Base-by-base conservation (phyloP, 1,284 basidiomycete genomes). In the Malassezia arunalokei region DNA sequence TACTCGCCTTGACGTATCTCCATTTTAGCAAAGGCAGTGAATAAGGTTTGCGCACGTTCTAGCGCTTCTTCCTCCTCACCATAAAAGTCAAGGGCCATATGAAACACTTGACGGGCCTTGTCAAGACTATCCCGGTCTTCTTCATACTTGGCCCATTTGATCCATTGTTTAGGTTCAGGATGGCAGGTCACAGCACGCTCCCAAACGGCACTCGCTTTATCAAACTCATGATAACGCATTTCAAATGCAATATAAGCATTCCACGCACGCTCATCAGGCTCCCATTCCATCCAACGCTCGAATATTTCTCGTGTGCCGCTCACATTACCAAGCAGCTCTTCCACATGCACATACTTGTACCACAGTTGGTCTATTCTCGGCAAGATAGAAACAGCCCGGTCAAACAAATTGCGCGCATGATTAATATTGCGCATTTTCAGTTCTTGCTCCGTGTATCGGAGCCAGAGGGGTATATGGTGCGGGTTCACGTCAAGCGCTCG, bases 231-330 rank as follows among this genome's bases (percentile, higher is more conserved):
- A 74, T 98, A 98, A 43, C 92, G 80, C 68, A 86, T 82, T 76
- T 99, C 94, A 73, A 98, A 62, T 78, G 77, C 95, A 92, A 98
- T 88, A 75, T 94, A 98, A 9, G 88, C 87, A 70, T 89, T 86
- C 94, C 92, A 98, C 6, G 92, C 90, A 77, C 95, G 96, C 80
- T 98, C 94, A 68, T 96, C 89, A 0, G 94, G 94, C 73, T 98
- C 90, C 94, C 94, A 98, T 60, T 85, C 81, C 89, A 98, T 94
- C 92, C 92, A 98, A 43, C 92, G 81, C 75, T 99, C 94, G 66
- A 98, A 98, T 52, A 98, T 87, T 73, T 96, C 91, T 8, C 92
- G 83, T 1, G 91, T 90, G 29, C 92, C 92, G 1, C 87, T 81
- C 33, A 98, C 83, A 70, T 99, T 98, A 67, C 92, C 86, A 11